Percentiles rank a stretch among this genome's conserved stretches.
These are phyloP conservation scores for Paramecium pentaurelia DNA, from an alignment of 73 alveolate genomes.

Conservation along the genomic window DNA sequence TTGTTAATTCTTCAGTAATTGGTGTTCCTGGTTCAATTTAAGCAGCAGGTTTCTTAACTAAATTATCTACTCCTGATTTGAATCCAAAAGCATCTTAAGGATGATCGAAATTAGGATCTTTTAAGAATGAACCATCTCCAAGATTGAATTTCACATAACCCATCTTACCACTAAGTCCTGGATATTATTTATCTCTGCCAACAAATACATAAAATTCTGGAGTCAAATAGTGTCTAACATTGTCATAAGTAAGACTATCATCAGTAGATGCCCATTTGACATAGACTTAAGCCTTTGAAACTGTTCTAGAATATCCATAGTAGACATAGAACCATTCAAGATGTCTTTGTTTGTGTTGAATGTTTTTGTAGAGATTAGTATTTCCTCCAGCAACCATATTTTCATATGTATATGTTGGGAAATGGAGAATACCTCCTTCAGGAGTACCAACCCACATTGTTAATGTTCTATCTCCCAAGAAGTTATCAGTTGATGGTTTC, in stretches of 20 bases:
- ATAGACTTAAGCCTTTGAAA: not conserved
- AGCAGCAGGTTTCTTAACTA: not conserved
- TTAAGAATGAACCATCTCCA: slow-evolving; percentile 49
- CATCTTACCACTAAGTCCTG: slow-evolving; percentile 41
- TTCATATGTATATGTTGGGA: not conserved
- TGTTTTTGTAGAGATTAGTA: not conserved
- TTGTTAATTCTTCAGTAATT: not conserved
- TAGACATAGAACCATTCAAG: slow-evolving; percentile 16
- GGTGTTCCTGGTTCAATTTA: not conserved
- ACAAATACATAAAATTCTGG: not conserved
- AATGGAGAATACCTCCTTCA: slow-evolving; percentile 34
- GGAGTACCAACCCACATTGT: not conserved
- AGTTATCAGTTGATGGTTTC: slow-evolving; percentile 29
- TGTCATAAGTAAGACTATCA: not conserved
- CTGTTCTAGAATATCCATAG: slow-evolving; percentile 3
- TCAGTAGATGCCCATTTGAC: slow-evolving; percentile 11
- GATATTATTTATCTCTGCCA: not conserved
- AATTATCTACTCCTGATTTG: not conserved
- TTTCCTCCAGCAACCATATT: slow-evolving; percentile 38
- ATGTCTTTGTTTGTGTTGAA: not conserved
- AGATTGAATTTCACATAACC: slow-evolving; percentile 13
- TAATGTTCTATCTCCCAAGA: slow-evolving; percentile 34
- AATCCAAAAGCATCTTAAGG: not conserved
- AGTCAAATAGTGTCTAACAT: not conserved
- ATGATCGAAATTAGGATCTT: not conserved